Evolutionary conservation across 768 basidiomycete genomes (phyloP).

Genomic region (Suillus subalutaceus): DNA sequence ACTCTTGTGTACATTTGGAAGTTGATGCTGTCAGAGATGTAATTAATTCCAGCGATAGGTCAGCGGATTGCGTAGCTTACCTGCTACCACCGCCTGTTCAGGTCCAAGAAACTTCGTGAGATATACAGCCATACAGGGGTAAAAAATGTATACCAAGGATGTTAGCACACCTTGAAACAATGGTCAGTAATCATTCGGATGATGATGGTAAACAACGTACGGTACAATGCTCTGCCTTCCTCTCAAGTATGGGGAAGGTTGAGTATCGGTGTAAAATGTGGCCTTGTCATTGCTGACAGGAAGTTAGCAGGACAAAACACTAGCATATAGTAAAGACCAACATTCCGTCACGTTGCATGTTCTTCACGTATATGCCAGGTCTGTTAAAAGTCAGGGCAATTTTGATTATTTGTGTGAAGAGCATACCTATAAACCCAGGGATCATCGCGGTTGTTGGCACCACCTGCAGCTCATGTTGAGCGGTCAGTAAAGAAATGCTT

Average conservation of each 20-base stretch:
- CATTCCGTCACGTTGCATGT: conserved; percentile 74
- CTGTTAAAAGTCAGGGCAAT: conserved; percentile 29
- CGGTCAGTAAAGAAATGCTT: background rate
- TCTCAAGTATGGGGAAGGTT: conserved; percentile 57
- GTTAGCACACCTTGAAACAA: conserved; percentile 57
- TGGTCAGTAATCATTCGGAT: conserved; percentile 4
- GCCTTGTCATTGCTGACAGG: conserved; percentile 70
- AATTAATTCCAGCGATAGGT: background rate
- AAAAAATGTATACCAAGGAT: conserved; percentile 47
- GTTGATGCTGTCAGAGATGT: conserved; percentile 55
- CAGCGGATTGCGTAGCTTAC: conserved; percentile 30
- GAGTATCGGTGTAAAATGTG: conserved; percentile 69
- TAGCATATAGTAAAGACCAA: conserved; percentile 34
- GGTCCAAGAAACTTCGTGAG: background rate
- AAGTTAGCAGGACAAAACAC: conserved; percentile 2
- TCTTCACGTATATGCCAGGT: conserved; percentile 69
- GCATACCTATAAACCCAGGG: conserved; percentile 70
- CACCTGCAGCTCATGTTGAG: conserved; percentile 40
- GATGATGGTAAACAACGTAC: conserved; percentile 38
- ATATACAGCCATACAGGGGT: background rate
- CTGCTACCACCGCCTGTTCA: conserved; percentile 55
- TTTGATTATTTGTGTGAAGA: background rate
- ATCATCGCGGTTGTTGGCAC: conserved; percentile 73
- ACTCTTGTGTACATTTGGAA: conserved; percentile 80
- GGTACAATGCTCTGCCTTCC: conserved; percentile 71